Conservation (phyloP, 805 yeast species). For the Zygosaccharomyces pseudorouxii region DNA sequence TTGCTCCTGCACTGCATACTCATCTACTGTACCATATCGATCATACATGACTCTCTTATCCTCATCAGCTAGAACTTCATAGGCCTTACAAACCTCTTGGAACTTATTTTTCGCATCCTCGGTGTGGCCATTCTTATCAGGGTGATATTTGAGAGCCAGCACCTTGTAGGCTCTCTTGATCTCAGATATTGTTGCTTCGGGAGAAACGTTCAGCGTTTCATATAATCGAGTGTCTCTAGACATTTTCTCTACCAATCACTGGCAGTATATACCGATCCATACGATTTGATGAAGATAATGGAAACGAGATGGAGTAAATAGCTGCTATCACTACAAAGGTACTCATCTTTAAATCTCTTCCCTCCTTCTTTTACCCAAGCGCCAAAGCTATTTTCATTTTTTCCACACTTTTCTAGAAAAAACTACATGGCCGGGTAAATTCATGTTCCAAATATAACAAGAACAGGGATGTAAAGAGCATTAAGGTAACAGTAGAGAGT, state of each 20-base stretch:
- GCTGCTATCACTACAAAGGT: neutral
- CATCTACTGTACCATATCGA: slow-evolving; percentile 39
- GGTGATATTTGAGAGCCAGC: slow-evolving; percentile 54
- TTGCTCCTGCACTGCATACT: slow-evolving; percentile 16
- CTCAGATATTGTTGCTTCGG: slow-evolving; percentile 43
- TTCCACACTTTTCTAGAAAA: slow-evolving; percentile 2
- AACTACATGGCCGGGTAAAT: neutral
- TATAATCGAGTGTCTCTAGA: slow-evolving; percentile 34
- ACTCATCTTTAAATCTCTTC: slow-evolving; percentile 4
- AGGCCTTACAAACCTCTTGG: slow-evolving; percentile 61
- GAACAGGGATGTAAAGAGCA: neutral
- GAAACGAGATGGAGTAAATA: neutral
- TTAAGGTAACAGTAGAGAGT: no score
- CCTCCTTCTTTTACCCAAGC: slow-evolving; percentile 1
- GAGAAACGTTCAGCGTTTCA: slow-evolving; percentile 53
- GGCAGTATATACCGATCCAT: slow-evolving; percentile 1
- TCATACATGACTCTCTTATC: slow-evolving; percentile 49
- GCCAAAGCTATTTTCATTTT: slow-evolving; percentile 8
- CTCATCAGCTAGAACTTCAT: slow-evolving; percentile 53
- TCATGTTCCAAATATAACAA: neutral
- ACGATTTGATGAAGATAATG: neutral
- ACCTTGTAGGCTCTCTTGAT: slow-evolving; percentile 54
- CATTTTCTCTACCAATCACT: slow-evolving; percentile 5
- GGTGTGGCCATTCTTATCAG: slow-evolving; percentile 54
- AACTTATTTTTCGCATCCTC: slow-evolving; percentile 50